Conservation (phyloP, 176 grass and related monocot species). For the Oryza rufipogon region DNA sequence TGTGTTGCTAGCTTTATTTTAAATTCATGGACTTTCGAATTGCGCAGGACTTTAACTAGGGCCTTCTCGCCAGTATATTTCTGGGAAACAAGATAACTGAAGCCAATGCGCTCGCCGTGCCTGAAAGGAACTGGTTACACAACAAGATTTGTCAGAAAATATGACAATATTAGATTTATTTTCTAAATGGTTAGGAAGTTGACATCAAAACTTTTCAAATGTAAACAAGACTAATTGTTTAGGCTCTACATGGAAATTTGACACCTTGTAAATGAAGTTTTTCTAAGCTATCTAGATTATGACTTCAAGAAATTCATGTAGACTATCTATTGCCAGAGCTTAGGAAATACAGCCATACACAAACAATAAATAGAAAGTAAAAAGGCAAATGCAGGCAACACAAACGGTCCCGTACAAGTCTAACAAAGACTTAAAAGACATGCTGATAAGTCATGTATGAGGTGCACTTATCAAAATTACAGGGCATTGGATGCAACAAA, state of each 20-base stretch:
- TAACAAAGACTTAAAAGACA: neutral
- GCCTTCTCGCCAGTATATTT: constrained; percentile 97
- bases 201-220: neutral
- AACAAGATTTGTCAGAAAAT: constrained; percentile 32
- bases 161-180: neutral
- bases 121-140: constrained; percentile 83
- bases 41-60: constrained; percentile 70
- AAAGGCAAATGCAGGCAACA: neutral
- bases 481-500: neutral
- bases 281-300: constrained; percentile 14
- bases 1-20: constrained; percentile 86
- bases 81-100: constrained; percentile 96
- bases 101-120: constrained; percentile 95
- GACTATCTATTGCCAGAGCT: neutral
- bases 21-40: constrained; percentile 79
- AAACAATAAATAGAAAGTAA: neutral
- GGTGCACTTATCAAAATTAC: neutral
- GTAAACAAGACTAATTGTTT: neutral
- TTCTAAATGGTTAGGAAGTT: neutral
- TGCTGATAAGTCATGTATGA: neutral
- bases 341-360: neutral
- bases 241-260: neutral
- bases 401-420: neutral
- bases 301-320: neutral
- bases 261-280: neutral